Conservation (phyloP, 805 yeast species). For the Yamadazyma kitorensis region DNA sequence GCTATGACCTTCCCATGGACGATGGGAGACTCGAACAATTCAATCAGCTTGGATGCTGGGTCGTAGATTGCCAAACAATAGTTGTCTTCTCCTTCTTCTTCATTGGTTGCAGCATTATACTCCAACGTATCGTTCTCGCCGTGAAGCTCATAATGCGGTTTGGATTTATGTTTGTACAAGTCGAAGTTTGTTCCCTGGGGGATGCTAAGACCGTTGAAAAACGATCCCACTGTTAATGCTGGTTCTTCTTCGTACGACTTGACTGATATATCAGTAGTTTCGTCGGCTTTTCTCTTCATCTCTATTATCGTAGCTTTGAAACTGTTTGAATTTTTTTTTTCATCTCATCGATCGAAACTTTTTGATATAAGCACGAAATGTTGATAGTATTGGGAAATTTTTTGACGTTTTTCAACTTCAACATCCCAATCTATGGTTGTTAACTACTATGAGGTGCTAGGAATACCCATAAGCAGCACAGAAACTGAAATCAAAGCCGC, state of each 20-base stretch:
- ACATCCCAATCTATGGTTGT: no score
- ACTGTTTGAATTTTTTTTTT: slow-evolving; percentile 2
- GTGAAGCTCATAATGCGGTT: slow-evolving; percentile 51
- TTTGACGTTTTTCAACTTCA: no score
- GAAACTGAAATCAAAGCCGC: slow-evolving; percentile 53
- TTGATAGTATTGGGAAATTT: no score
- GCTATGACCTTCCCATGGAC: slow-evolving; percentile 63
- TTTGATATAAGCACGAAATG: no score
- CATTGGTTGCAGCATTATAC: slow-evolving; percentile 56
- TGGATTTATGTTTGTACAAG: slow-evolving; percentile 50
- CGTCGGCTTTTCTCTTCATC: slow-evolving; percentile 12
- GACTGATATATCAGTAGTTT: slow-evolving; percentile 41
- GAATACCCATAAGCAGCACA: slow-evolving; percentile 39
- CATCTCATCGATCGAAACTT: slow-evolving; percentile 14
- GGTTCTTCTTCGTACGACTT: slow-evolving; percentile 41
- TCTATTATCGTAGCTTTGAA: slow-evolving; percentile 1
- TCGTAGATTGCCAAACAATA: slow-evolving; percentile 81
- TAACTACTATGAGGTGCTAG: slow-evolving; percentile 54
- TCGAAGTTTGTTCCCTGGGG: slow-evolving; percentile 61
- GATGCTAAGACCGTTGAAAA: slow-evolving; percentile 72
- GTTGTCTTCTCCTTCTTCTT: slow-evolving; percentile 32
- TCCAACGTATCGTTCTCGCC: slow-evolving; percentile 76
- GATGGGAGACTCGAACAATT: slow-evolving; percentile 61
- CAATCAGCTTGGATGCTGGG: slow-evolving; percentile 58
- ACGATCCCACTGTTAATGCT: slow-evolving; percentile 59